These are phyloP conservation scores for Cicer cuneatum DNA, from an alignment of 306 rosid genomes.

Conservation along the genomic window DNA sequence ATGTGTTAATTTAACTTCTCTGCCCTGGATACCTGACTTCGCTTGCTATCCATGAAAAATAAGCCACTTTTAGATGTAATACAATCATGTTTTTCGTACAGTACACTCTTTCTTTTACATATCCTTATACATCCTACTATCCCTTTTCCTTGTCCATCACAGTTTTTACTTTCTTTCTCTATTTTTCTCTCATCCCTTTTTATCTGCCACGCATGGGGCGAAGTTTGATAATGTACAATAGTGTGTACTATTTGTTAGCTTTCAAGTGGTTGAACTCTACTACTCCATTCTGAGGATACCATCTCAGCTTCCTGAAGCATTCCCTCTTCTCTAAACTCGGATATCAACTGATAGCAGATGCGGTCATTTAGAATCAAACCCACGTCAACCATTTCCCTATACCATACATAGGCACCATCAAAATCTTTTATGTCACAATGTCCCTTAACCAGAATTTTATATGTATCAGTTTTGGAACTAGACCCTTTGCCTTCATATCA, in stretches of 20 bases:
- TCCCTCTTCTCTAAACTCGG: conserved; percentile 65
- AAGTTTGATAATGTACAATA: background rate
- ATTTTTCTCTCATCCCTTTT: background rate
- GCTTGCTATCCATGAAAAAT: no score
- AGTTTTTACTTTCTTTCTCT: background rate
- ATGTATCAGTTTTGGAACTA: conserved; percentile 72
- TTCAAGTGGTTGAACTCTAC: conserved; percentile 46
- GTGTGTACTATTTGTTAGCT: background rate
- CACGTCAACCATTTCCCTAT: conserved; percentile 62
- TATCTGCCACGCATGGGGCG: background rate
- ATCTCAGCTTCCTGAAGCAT: conserved; percentile 65
- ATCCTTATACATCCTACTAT: no score
- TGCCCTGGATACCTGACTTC: background rate
- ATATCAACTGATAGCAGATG: conserved; percentile 54
- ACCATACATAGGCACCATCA: conserved; percentile 73
- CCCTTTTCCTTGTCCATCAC: background rate
- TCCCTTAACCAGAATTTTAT: conserved; percentile 72
- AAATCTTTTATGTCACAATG: conserved; percentile 66
- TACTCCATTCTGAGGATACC: conserved; percentile 59
- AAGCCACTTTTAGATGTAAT: no score
- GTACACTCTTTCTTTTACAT: no score
- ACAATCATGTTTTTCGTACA: no score
- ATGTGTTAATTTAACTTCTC: conserved; percentile 18
- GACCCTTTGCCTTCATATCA: conserved; percentile 75
- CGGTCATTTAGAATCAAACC: conserved; percentile 49